A percentile compares a stretch with the other conserved stretches of the same genome.
Evolutionary conservation across 352 stramenopile species (phyloP).

Genomic region (Plasmopara muralis): DNA sequence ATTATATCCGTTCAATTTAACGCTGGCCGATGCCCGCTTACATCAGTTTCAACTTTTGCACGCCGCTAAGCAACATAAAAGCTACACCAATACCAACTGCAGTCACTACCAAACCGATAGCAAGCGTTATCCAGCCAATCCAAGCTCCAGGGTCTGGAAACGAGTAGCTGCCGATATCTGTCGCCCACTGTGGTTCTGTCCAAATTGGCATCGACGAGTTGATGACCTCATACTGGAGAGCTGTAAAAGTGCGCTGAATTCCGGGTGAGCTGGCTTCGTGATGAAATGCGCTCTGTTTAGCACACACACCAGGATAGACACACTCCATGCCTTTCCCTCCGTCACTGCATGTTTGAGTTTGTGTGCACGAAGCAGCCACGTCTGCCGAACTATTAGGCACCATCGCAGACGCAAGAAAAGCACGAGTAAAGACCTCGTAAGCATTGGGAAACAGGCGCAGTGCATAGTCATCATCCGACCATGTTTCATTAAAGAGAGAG

Average conservation of each 20-base stretch:
- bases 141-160: slow-evolving; percentile 68
- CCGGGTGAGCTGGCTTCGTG: slow-evolving; percentile 72
- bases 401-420: slow-evolving; percentile 60
- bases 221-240: slow-evolving; percentile 53
- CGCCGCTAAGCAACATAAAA: slow-evolving; percentile 45
- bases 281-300: slow-evolving; percentile 51
- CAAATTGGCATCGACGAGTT: slow-evolving; percentile 67
- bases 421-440: slow-evolving; percentile 71
- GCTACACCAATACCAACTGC: slow-evolving; percentile 34
- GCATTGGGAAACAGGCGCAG: slow-evolving; percentile 73
- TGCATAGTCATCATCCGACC: slow-evolving; percentile 45
- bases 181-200: slow-evolving; percentile 63
- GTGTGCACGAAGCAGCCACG: slow-evolving; percentile 32
- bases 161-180: slow-evolving; percentile 65
- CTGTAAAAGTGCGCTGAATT: slow-evolving; percentile 40
- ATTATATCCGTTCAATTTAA: not conserved
- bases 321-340: slow-evolving; percentile 58
- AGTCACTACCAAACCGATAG: slow-evolving; percentile 40
- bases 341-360: slow-evolving; percentile 48
- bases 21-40: slow-evolving; percentile 19
- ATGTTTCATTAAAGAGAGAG: slow-evolving; percentile 46
- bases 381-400: slow-evolving; percentile 32
- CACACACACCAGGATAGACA: slow-evolving; percentile 69
- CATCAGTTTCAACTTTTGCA: slow-evolving; percentile 82
- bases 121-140: slow-evolving; percentile 69